Conservation (phyloP, 2,329 filamentous ascomycete species). For the Diaporthe humulicola region DNA sequence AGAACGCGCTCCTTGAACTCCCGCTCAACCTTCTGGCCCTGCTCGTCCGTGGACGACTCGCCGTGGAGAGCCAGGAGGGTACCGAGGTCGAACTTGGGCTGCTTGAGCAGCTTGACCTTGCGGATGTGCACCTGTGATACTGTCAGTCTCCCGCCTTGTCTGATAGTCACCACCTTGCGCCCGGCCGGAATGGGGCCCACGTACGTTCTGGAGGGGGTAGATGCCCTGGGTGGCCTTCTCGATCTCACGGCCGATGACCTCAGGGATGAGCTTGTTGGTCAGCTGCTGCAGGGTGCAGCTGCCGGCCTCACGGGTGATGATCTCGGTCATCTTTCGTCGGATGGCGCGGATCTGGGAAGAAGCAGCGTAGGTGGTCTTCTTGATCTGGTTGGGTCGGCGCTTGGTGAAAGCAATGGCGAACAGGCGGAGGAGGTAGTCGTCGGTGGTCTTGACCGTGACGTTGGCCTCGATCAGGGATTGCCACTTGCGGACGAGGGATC, state of each 20-base stretch:
- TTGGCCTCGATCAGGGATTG: constrained; percentile 99
- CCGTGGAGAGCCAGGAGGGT: constrained; percentile 96
- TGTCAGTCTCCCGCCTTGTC: constrained; percentile 39
- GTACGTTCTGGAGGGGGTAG: constrained; percentile 98
- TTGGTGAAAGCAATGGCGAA: constrained; percentile 99
- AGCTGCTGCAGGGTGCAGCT: constrained; percentile 96
- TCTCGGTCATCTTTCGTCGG: constrained; percentile 99
- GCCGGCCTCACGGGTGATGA: constrained; percentile 95
- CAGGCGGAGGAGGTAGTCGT: constrained; percentile 98
- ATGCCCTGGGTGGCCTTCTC: constrained; percentile 99
- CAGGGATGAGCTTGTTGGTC: constrained; percentile 98
- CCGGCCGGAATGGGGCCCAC: constrained; percentile 45
- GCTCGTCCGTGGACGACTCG: constrained; percentile 95
- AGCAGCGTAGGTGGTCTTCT: constrained; percentile 99
- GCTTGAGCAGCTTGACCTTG: constrained; percentile 99
- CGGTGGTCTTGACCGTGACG: constrained; percentile 99
- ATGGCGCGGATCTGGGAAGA: constrained; percentile 98
- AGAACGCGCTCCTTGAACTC: constrained; percentile 99
- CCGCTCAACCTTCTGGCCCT: constrained; percentile 97
- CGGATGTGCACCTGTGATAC: constrained; percentile 90
- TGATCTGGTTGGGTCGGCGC: constrained; percentile 99
- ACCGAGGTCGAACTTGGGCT: constrained; percentile 98
- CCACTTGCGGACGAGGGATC: constrained; percentile 99
- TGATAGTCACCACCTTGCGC: not conserved
- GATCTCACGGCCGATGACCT: constrained; percentile 99